These are phyloP conservation scores for Spiraea crenata DNA, from an alignment of 331 rosid genomes.

Conservation along the genomic window DNA sequence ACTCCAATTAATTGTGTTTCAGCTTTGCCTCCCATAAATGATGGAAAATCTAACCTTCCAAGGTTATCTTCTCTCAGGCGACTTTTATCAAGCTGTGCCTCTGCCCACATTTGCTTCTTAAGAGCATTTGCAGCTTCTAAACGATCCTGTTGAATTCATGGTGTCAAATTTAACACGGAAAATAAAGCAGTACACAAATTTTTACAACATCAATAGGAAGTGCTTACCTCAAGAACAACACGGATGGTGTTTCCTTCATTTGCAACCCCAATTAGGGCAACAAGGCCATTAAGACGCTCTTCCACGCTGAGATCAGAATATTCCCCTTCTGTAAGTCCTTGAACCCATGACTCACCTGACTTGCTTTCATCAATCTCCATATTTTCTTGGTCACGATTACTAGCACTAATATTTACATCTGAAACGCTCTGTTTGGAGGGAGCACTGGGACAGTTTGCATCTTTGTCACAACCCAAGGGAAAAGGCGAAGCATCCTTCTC, in stretches of 20 bases:
- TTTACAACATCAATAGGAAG: not conserved
- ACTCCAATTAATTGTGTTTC: constrained; percentile 55
- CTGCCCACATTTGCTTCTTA: constrained; percentile 99
- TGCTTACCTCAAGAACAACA: constrained; percentile 85
- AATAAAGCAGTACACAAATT: constrained; percentile 8
- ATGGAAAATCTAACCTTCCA: constrained; percentile 55
- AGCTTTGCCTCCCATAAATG: constrained; percentile 50
- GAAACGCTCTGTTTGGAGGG: constrained; percentile 37
- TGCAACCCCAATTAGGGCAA: constrained; percentile 77
- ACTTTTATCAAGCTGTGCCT: constrained; percentile 91
- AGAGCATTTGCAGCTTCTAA: constrained; percentile 96
- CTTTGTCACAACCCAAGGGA: constrained; percentile 59
- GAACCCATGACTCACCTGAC: constrained; percentile 97
- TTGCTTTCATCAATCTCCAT: constrained; percentile 98
- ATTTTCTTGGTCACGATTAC: constrained; percentile 58
- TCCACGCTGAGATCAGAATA: constrained; percentile 90
- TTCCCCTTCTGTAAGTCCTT: constrained; percentile 93
- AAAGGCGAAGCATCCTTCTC: constrained; percentile 47
- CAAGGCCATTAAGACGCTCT: constrained; percentile 94
- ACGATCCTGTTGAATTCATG: constrained; percentile 65
- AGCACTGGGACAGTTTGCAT: constrained; percentile 39
- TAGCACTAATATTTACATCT: constrained; percentile 35
- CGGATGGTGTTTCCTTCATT: constrained; percentile 98
- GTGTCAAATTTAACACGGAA: constrained; percentile 34
- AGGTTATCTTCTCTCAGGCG: constrained; percentile 76